Percentiles rank a stretch among this genome's conserved stretches.
Evolutionary conservation across 164 flowering plant species (phyloP).

Genomic region (Amborella trichopoda): DNA sequence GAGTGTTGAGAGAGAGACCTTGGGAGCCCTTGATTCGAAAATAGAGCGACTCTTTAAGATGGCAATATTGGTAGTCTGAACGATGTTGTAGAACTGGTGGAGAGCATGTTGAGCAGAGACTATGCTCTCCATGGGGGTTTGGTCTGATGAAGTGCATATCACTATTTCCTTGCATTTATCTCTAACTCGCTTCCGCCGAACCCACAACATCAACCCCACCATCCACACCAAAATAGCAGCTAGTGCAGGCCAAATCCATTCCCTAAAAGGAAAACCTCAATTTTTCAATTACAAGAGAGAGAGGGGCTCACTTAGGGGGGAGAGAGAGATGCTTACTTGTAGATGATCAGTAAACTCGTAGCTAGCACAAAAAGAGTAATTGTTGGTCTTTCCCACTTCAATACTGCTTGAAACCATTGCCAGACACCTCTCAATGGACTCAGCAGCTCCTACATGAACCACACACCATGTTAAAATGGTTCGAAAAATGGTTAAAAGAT

Average conservation of each 20-base stretch:
- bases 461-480: no score
- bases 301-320: neutral
- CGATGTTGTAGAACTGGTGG: slow-evolving; percentile 25
- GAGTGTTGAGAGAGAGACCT: slow-evolving; percentile 29
- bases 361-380: slow-evolving; percentile 24
- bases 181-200: slow-evolving; percentile 15
- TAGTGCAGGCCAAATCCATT: slow-evolving; percentile 67
- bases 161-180: slow-evolving; percentile 33
- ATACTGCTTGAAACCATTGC: slow-evolving; percentile 27
- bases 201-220: slow-evolving; percentile 35
- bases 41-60: slow-evolving; percentile 55
- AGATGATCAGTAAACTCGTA: slow-evolving; percentile 21
- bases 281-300: neutral
- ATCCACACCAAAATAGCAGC: slow-evolving; percentile 35
- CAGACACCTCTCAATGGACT: slow-evolving; percentile 32
- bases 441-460: slow-evolving; percentile 53
- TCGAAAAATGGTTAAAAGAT: no score
- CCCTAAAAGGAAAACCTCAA: slow-evolving; percentile 24
- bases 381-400: slow-evolving; percentile 58
- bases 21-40: slow-evolving; percentile 32
- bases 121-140: slow-evolving; percentile 62
- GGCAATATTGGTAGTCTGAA: slow-evolving; percentile 43
- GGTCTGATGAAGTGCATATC: slow-evolving; percentile 46
- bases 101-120: slow-evolving; percentile 71
- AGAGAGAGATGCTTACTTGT: slow-evolving; percentile 45